These are phyloP conservation scores for Mycena galopus DNA, from an alignment of 768 basidiomycete genomes.

Conservation along the genomic window DNA sequence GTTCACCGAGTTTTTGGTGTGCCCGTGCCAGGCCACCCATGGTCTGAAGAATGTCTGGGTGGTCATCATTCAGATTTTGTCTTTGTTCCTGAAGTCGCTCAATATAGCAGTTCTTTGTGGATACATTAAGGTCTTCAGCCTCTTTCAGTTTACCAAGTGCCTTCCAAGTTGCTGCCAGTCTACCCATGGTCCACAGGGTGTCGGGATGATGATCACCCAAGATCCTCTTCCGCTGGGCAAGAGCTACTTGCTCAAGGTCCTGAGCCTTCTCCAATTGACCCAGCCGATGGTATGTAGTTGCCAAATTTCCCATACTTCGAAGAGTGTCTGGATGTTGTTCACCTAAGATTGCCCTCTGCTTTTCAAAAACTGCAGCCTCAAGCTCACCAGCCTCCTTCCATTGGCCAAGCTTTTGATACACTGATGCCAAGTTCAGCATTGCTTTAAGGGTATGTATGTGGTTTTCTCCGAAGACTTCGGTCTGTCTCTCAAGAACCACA, in stretches of 20 bases:
- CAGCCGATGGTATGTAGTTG: conserved; percentile 20
- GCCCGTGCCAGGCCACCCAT: not conserved
- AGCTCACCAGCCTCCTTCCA: not conserved
- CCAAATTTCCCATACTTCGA: conserved; percentile 20
- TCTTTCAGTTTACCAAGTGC: not conserved
- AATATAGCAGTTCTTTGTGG: not conserved
- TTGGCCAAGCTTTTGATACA: not conserved
- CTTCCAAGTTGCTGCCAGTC: conserved; percentile 15
- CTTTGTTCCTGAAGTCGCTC: not conserved
- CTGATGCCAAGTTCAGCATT: not conserved
- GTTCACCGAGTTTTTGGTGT: not conserved
- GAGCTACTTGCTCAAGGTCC: not conserved
- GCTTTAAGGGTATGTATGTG: not conserved
- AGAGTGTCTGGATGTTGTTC: conserved; percentile 23
- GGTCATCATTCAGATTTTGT: not conserved
- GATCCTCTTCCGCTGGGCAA: not conserved
- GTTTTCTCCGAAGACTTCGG: not conserved
- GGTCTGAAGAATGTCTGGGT: not conserved
- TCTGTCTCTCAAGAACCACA: not conserved
- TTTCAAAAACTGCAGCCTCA: not conserved
- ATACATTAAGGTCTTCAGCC: not conserved
- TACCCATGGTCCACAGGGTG: conserved; percentile 15
- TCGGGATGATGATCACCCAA: conserved; percentile 26
- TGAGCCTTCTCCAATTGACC: conserved; percentile 15
- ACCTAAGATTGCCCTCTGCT: not conserved